These are phyloP conservation scores for Taphrina wiesneri DNA, from an alignment of 1,139 yeast species.

Conservation along the genomic window DNA sequence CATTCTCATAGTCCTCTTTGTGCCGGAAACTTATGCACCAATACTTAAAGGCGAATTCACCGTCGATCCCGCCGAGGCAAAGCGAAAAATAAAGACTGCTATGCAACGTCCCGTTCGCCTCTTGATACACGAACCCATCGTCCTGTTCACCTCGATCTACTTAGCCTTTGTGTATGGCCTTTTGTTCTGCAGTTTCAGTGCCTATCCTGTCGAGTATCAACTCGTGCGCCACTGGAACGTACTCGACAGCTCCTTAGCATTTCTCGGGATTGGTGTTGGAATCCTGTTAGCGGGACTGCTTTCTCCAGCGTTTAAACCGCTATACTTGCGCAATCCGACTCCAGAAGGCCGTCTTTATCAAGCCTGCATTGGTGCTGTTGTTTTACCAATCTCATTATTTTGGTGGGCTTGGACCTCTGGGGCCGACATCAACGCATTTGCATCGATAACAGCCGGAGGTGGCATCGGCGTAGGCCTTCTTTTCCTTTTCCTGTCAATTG, in stretches of 20 bases:
- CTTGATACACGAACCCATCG: conserved; percentile 62
- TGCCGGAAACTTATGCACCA: conserved; percentile 90
- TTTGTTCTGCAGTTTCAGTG: conserved; percentile 72
- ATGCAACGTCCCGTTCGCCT: conserved; percentile 54
- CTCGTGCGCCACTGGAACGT: conserved; percentile 58
- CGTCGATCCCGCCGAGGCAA: conserved; percentile 8
- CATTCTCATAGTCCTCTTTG: conserved; percentile 56
- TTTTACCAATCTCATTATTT: conserved; percentile 33
- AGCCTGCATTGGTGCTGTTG: conserved; percentile 23
- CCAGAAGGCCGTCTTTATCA: conserved; percentile 26
- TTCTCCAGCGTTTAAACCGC: conserved; percentile 43
- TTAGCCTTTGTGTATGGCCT: conserved; percentile 62
- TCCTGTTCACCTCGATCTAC: conserved; percentile 57
- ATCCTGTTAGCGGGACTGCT: conserved; percentile 41
- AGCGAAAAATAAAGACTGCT: conserved; percentile 21
- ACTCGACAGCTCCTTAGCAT: conserved; percentile 58
- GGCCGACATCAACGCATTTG: conserved; percentile 38
- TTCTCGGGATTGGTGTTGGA: conserved; percentile 56
- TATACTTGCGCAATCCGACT: conserved; percentile 51
- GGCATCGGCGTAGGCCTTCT: conserved; percentile 37
- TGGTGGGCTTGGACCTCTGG: conserved; percentile 40
- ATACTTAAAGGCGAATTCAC: conserved; percentile 50
- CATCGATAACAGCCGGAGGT: conserved; percentile 37
- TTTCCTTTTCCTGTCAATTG: conserved; percentile 48
- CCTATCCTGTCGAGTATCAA: conserved; percentile 71